Conservation (phyloP, 495 filamentous ascomycete species). For the Hyaloscypha finlandica region DNA sequence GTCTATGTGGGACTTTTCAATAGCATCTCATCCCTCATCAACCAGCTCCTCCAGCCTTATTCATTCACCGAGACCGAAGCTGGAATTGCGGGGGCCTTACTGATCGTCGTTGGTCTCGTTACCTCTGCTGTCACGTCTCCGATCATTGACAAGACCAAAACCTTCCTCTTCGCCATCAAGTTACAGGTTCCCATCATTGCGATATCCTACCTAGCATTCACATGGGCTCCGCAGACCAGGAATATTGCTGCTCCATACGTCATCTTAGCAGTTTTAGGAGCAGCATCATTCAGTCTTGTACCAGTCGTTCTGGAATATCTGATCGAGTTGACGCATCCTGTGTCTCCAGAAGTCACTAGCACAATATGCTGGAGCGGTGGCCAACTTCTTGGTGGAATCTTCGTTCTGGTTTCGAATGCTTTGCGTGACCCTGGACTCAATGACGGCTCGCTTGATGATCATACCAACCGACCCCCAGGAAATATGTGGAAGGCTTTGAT, state of each 20-base stretch:
- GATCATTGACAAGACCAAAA: constrained; percentile 81
- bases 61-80: constrained; percentile 77
- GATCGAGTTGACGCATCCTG: constrained; percentile 82
- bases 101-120: constrained; percentile 89
- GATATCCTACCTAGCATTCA: constrained; percentile 69
- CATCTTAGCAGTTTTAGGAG: constrained; percentile 73
- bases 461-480: constrained; percentile 52
- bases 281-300: constrained; percentile 74
- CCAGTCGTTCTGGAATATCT: constrained; percentile 86
- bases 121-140: constrained; percentile 73
- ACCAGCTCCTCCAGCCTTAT: constrained; percentile 86
- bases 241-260: constrained; percentile 69
- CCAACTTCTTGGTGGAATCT: constrained; percentile 76
- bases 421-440: constrained; percentile 58
- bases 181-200: constrained; percentile 75
- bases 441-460: constrained; percentile 32
- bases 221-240: constrained; percentile 77
- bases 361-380: constrained; percentile 84
- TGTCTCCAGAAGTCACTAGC: constrained; percentile 82
- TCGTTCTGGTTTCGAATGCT: constrained; percentile 80
- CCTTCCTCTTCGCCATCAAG: constrained; percentile 74
- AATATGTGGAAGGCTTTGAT: constrained; percentile 77
- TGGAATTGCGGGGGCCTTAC: constrained; percentile 83
- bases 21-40: constrained; percentile 81
- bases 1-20: constrained; percentile 95